phyloP scores from a whole-genome alignment of 2,329 filamentous ascomycete species.

The Sclerotinia borealis region DNA sequence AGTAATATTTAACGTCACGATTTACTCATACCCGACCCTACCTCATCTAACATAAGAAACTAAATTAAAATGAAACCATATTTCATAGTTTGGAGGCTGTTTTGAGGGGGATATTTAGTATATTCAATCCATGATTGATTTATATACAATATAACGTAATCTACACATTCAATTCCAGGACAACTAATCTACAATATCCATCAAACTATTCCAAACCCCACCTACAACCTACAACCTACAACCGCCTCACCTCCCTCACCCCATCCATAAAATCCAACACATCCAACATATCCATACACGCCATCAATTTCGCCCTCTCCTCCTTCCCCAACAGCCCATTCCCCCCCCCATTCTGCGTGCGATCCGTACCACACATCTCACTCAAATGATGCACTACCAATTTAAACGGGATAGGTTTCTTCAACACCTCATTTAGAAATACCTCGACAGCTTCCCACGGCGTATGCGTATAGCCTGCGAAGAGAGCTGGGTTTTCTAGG shows the following conservation, averaged over 20 bases:
- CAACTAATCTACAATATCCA: no score
- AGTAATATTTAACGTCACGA: no score
- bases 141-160: no score
- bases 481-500: slow-evolving; percentile 61
- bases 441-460: slow-evolving; percentile 57
- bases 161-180: no score
- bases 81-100: no score
- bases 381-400: slow-evolving; percentile 59
- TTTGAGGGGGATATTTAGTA: no score
- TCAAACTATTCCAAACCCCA: background rate
- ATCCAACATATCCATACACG: slow-evolving; percentile 48
- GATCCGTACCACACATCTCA: slow-evolving; percentile 59
- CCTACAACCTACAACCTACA: background rate
- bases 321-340: slow-evolving; percentile 48
- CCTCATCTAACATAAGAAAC: no score
- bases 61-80: no score
- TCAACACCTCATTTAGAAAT: slow-evolving; percentile 54
- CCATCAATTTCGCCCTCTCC: slow-evolving; percentile 47
- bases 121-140: no score
- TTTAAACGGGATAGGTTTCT: slow-evolving; percentile 55
- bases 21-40: no score
- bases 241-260: slow-evolving; percentile 32
- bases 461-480: slow-evolving; percentile 46
- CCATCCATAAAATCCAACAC: slow-evolving; percentile 56
- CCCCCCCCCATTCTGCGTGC: slow-evolving; percentile 45